Percentiles rank a stretch among this genome's conserved stretches.
Evolutionary conservation across 768 basidiomycete species (phyloP).

Genomic region (Trametes coccinea): DNA sequence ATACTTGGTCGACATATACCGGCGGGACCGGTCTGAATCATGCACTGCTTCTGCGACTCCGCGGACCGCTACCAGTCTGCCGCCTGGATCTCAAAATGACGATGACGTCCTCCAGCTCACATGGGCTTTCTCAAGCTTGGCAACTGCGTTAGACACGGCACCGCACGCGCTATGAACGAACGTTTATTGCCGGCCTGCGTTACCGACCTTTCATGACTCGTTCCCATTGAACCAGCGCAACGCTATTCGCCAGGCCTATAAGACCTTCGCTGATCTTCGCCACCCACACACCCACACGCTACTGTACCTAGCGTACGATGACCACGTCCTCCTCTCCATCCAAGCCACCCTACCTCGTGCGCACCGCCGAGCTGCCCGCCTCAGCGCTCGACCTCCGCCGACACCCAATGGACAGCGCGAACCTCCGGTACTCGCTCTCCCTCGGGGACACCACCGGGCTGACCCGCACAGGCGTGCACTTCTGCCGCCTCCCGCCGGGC

Average conservation of each 20-base stretch:
- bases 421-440: conserved; percentile 13
- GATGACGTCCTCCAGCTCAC: not conserved
- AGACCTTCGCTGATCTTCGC: too few relatives aligned
- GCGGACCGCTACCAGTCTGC: too few relatives aligned
- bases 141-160: too few relatives aligned
- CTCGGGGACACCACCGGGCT: conserved; percentile 25
- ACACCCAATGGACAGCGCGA: conserved; percentile 15
- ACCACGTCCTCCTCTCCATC: conserved; percentile 2
- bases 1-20: too few relatives aligned
- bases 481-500: conserved; percentile 22
- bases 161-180: too few relatives aligned
- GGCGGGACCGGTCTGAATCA: too few relatives aligned
- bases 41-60: too few relatives aligned
- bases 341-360: conserved; percentile 11
- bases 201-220: too few relatives aligned
- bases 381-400: not conserved
- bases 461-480: conserved; percentile 24
- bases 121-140: not conserved
- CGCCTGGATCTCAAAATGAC: too few relatives aligned
- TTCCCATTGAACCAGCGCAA: too few relatives aligned
- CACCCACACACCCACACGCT: not conserved
- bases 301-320: not conserved
- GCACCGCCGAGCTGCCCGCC: conserved; percentile 7
- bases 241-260: too few relatives aligned
- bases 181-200: too few relatives aligned